Evolutionary conservation across 2,329 filamentous ascomycete genomes (phyloP), one percentile per base, ranked within the genome.

Genomic region (Aureobasidium vineae): DNA sequence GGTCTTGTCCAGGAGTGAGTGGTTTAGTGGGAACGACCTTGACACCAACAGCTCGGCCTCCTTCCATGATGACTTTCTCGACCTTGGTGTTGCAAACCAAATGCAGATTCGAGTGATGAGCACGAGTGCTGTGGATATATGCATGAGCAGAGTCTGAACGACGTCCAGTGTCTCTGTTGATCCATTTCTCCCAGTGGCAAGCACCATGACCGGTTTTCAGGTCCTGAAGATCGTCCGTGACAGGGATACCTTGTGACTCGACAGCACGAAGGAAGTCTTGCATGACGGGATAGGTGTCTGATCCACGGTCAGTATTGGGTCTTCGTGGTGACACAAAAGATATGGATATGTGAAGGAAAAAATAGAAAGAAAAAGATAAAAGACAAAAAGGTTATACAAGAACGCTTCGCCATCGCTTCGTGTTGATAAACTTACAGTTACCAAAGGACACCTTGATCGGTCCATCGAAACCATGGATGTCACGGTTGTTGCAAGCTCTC

Each of bases 141-240:
- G 86, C 89, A 72, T 92, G 90, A 7, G 90, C 90, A 64, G 87
- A 89, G 77, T 93, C 90, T 68, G 87, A 90, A 67, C 90, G 88
- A 60, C 90, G 86, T 52, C 90, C 90, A 73, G 84, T 86, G 76
- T 86, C 76, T 19, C 81, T 84, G 73, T 93, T 92, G 77, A 93
- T 92, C 90, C 90, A 93, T 78, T 93, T 92, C 66, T 93, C 79
- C 90, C 90, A 93, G 70, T 92, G 90, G 78, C 92, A 89, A 53
- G 89, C 90, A 69, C 90, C 90, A 53, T 84, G 82, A 52, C 79
- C 88, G 1, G 88, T 90, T 92, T 40, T 40, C 41, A 70, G 36
- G 57, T 69, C 69, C 49, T 69, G 68, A 3, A 91, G 81, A 74
- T 93, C 90, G 73, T 93, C 90, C 15, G 90, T 90, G 15, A 86